Evolutionary conservation across 2,329 filamentous ascomycete species (phyloP), one percentile per base, ranked within the genome.

Genomic region (Clonostachys chloroleuca): DNA sequence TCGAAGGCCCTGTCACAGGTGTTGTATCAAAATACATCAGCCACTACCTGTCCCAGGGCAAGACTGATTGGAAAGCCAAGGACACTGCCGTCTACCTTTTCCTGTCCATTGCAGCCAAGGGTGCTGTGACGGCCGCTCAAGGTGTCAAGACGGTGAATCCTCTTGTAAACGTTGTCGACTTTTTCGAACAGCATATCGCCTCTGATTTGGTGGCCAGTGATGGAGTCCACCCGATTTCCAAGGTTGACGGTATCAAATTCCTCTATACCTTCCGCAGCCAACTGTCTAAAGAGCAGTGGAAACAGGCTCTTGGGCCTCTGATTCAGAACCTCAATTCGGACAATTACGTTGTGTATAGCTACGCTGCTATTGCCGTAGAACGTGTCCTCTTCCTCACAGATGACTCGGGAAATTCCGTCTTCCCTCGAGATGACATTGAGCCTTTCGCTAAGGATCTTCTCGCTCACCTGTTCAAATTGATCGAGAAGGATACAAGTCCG

Each of bases 21-120:
- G 88, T 95, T n/a, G 92, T 95, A 18, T 86, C 85, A 52, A 84
- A 81, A 56, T 96, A 97, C 70, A 89, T 95, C 58, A 81, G 86
- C 51, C 87, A 92, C 65, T 96, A 95, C 63, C 77, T 99, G 30
- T 78, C 87, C 47, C 91, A 91, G 59, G 79, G 83, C 47, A 87
- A 87, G 65, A 75, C 78, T 16, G 91, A 96, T 64, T 99, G 94
- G 94, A 95, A 95, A 67, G 85, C 91, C 43, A 99, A 99, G 72
- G 94, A 99, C 61, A 97, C 92, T 1, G 94, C 94, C n/a, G 86
- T 96, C 49, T 97, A 97, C 61, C 81, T 99, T 14, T 99, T 95
- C 74, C 84, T 94, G 36, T 90, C 94, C 5, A 90, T 97, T 56
- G 94, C 94, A 14, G 90, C 92, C 39, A 96, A 95, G 72, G 94